These are phyloP conservation scores for Candida verbasci DNA, from an alignment of 805 yeast genomes.

Conservation along the genomic window DNA sequence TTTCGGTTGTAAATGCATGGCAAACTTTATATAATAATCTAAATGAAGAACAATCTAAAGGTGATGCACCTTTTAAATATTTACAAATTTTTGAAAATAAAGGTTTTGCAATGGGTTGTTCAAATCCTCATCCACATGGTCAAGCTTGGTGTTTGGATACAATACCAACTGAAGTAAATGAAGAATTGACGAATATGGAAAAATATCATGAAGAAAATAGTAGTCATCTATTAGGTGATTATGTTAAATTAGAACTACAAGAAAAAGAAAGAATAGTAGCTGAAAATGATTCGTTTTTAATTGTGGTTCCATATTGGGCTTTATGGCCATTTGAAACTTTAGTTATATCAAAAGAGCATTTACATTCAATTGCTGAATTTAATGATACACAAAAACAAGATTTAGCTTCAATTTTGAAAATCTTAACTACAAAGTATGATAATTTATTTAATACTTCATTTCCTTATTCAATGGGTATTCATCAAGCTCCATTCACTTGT, in stretches of 20 bases:
- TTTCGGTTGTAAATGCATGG: constrained; percentile 58
- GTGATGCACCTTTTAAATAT: constrained; percentile 48
- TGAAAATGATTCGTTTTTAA: constrained; percentile 59
- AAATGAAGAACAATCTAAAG: constrained; percentile 28
- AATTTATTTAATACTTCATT: constrained; percentile 64
- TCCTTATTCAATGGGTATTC: constrained; percentile 81
- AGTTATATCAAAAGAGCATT: constrained; percentile 52
- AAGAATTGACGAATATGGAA: constrained; percentile 50
- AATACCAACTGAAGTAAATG: constrained; percentile 62
- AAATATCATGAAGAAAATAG: constrained; percentile 40
- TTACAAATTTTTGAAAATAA: constrained; percentile 74
- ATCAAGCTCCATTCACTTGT: constrained; percentile 61
- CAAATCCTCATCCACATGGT: constrained; percentile 80
- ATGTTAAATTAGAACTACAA: constrained; percentile 50
- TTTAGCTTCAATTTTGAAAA: constrained; percentile 50
- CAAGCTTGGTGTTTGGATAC: constrained; percentile 73
- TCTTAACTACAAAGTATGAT: constrained; percentile 62
- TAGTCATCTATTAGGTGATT: constrained; percentile 57
- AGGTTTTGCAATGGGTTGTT: constrained; percentile 79
- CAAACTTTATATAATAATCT: constrained; percentile 45
- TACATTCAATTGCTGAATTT: constrained; percentile 47
- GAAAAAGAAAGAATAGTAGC: constrained; percentile 51
- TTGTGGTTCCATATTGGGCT: constrained; percentile 79
- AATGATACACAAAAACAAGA: constrained; percentile 44
- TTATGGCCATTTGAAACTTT: constrained; percentile 78